Conservation (phyloP, 352 stramenopile genomes). For the Phytophthora pistaciae region DNA sequence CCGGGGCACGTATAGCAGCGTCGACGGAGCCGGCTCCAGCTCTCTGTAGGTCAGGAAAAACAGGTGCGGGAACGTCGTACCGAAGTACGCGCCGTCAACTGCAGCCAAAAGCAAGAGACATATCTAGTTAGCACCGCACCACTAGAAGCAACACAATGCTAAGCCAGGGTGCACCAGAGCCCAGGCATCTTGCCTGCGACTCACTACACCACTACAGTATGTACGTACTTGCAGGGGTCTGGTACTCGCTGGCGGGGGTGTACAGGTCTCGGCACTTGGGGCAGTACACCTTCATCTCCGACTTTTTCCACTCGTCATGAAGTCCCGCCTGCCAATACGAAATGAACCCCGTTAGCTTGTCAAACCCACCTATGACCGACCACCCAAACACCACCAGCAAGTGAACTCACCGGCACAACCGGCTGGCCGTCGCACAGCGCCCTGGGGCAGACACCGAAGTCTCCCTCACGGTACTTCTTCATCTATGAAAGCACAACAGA, state of each 20-base stretch:
- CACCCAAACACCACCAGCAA: background rate
- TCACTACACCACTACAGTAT: background rate
- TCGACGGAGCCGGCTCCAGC: slow-evolving; percentile 83
- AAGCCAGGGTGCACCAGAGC: background rate
- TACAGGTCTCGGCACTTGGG: slow-evolving; percentile 91
- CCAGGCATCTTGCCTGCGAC: background rate
- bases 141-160: background rate
- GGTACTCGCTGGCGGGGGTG: slow-evolving; percentile 85
- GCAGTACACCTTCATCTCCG: slow-evolving; percentile 93
- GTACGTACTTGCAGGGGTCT: slow-evolving; percentile 82
- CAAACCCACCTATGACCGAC: background rate
- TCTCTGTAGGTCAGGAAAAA: slow-evolving; percentile 99
- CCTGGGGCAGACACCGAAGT: slow-evolving; percentile 89
- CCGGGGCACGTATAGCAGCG: slow-evolving; percentile 88
- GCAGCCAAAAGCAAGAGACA: slow-evolving; percentile 5
- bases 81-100: slow-evolving; percentile 98
- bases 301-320: slow-evolving; percentile 91
- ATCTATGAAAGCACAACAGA: slow-evolving; percentile 44
- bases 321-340: slow-evolving; percentile 66
- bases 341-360: background rate
- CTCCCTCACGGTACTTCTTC: slow-evolving; percentile 91
- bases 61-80: slow-evolving; percentile 98
- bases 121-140: slow-evolving; percentile 9
- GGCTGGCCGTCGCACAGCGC: slow-evolving; percentile 86
- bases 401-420: slow-evolving; percentile 77